These are phyloP conservation scores for Tricharina praecox DNA, from an alignment of 495 filamentous ascomycete genomes.

Conservation along the genomic window DNA sequence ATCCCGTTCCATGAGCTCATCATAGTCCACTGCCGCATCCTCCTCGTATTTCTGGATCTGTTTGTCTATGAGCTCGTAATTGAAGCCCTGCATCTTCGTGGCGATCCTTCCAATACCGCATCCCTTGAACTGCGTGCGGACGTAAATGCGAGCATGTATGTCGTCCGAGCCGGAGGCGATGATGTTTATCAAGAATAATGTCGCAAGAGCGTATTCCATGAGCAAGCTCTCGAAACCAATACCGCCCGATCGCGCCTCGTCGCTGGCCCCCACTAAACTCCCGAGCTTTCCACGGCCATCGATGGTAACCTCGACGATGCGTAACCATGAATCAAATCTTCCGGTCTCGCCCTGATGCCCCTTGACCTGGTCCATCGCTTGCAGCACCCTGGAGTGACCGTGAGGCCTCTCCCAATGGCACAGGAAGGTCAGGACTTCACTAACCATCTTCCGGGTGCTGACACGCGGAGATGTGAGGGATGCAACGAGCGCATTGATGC, in stretches of 20 bases:
- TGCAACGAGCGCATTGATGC: conserved; percentile 72
- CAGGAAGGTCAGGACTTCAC: conserved; percentile 88
- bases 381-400: conserved; percentile 86
- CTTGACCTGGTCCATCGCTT: conserved; percentile 86
- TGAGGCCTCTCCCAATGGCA: conserved; percentile 80
- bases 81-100: conserved; percentile 94
- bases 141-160: conserved; percentile 78
- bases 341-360: conserved; percentile 79
- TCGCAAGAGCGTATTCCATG: conserved; percentile 97
- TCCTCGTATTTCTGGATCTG: conserved; percentile 86
- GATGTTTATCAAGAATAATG: conserved; percentile 91
- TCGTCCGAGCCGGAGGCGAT: conserved; percentile 87
- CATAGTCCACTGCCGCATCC: conserved; percentile 94
- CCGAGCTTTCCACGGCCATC: conserved; percentile 98
- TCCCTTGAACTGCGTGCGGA: conserved; percentile 87
- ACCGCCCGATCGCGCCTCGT: conserved; percentile 90
- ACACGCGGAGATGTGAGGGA: conserved; percentile 78
- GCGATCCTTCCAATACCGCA: conserved; percentile 91
- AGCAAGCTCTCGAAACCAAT: conserved; percentile 98
- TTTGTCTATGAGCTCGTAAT: conserved; percentile 97
- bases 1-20: conserved; percentile 87
- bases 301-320: conserved; percentile 90
- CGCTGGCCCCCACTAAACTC: conserved; percentile 86
- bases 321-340: conserved; percentile 97
- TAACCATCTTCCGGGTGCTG: conserved; percentile 85